These are phyloP conservation scores for Recurvomyces mirabilis DNA, from an alignment of 495 filamentous ascomycete species.

Conservation along the genomic window DNA sequence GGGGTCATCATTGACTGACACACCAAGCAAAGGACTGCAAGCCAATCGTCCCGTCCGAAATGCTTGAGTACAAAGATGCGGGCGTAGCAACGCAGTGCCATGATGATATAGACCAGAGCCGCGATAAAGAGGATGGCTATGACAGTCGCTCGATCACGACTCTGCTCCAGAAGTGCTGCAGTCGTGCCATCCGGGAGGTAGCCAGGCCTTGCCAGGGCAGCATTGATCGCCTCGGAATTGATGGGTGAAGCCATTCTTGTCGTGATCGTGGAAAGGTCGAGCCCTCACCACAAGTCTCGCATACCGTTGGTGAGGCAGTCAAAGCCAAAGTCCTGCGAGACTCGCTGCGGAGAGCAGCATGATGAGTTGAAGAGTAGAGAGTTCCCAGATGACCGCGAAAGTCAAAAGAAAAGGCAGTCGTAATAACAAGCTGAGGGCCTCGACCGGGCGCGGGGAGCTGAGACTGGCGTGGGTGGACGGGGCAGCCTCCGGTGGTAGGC, in stretches of 20 bases:
- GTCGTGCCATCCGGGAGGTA: conserved; percentile 21
- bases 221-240: conserved; percentile 1
- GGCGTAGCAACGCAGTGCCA: conserved; percentile 31
- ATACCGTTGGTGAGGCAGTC: neutral
- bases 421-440: too few relatives aligned
- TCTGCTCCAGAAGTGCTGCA: conserved; percentile 33
- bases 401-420: too few relatives aligned
- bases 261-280: neutral
- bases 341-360: too few relatives aligned
- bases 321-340: too few relatives aligned
- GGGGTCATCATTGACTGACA: too few relatives aligned
- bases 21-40: too few relatives aligned
- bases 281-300: too few relatives aligned
- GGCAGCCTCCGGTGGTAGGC: too few relatives aligned
- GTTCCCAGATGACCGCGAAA: too few relatives aligned
- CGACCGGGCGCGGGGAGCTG: too few relatives aligned
- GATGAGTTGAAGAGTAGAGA: too few relatives aligned
- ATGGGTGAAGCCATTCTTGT: neutral
- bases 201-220: conserved; percentile 2
- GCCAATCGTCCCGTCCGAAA: conserved; percentile 3
- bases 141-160: conserved; percentile 31
- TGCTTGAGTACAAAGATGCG: conserved; percentile 16
- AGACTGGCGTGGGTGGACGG: too few relatives aligned
- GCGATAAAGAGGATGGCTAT: conserved; percentile 34
- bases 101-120: conserved; percentile 27